These are phyloP conservation scores for Deinandra increscens DNA, from an alignment of 129 eudicot genomes.

Conservation along the genomic window DNA sequence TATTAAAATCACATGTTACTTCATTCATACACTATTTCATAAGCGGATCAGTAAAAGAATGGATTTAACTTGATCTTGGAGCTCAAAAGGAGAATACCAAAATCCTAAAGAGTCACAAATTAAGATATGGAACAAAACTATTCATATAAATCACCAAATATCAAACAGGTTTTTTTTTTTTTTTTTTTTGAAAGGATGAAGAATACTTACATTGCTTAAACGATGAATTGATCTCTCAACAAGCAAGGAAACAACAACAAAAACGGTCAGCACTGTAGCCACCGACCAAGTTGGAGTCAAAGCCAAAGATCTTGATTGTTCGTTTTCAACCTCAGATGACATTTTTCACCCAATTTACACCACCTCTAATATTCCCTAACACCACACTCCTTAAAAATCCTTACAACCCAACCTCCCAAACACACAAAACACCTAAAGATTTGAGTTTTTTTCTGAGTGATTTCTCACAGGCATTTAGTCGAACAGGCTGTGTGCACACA, in stretches of 20 bases:
- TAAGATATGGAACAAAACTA: no score
- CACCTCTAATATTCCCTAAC: conserved; percentile 2
- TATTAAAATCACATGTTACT: not conserved
- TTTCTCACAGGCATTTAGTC: conserved; percentile 23
- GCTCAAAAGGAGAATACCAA: conserved; percentile 9
- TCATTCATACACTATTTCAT: not conserved
- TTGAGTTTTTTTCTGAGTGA: not conserved
- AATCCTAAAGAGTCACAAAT: not conserved
- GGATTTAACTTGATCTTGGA: conserved; percentile 10
- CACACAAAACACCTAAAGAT: no score
- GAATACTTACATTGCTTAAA: conserved; percentile 66
- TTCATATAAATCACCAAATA: not conserved
- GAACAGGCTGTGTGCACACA: conserved; percentile 26
- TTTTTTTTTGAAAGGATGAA: not conserved
- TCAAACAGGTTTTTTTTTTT: not conserved
- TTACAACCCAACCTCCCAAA: no score
- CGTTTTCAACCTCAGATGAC: conserved; percentile 36
- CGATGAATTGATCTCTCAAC: conserved; percentile 94
- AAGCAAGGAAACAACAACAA: conserved; percentile 93
- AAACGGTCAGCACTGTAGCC: conserved; percentile 86
- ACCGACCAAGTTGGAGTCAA: conserved; percentile 99
- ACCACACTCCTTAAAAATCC: not conserved
- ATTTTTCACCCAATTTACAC: conserved; percentile 28
- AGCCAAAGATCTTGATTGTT: conserved; percentile 88
- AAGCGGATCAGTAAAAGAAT: not conserved